Evolutionary conservation across 176 grass and related monocot genomes (phyloP).

Genomic region (Metroxylon sagu): DNA sequence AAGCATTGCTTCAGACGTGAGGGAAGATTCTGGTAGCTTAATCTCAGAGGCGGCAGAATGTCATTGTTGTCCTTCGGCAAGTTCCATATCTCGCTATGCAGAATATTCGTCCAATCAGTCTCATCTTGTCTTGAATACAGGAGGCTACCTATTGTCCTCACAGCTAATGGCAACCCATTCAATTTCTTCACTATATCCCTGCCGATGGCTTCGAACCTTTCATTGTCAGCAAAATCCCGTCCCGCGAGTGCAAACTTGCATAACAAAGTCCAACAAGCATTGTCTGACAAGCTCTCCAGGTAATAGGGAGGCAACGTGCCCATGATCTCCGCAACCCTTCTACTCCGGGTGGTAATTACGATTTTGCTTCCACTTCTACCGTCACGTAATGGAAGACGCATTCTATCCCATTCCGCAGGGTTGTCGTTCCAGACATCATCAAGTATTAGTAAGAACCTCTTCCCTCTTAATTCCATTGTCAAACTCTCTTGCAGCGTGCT

Average conservation of each 20-base stretch:
- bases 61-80: constrained; percentile 3
- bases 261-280: no score
- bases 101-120: constrained; percentile 17
- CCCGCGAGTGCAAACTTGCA: no score
- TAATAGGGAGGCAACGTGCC: constrained; percentile 11
- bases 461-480: neutral
- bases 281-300: constrained; percentile 6
- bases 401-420: constrained; percentile 18
- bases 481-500: neutral
- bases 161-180: constrained; percentile 28
- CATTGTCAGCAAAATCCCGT: no score
- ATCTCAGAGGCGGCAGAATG: constrained; percentile 23
- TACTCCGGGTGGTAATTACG: constrained; percentile 27
- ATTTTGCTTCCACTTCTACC: constrained; percentile 18
- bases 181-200: no score
- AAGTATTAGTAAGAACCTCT: constrained; percentile 25
- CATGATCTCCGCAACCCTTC: constrained; percentile 13
- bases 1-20: constrained; percentile 23
- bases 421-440: constrained; percentile 41
- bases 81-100: constrained; percentile 31
- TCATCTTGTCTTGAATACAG: constrained; percentile 24
- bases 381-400: neutral
- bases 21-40: constrained; percentile 27
- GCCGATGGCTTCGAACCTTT: no score
- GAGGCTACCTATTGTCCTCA: constrained; percentile 24